These are phyloP conservation scores for Metschnikowia santaceciliae DNA, from an alignment of 805 yeast genomes.

Conservation along the genomic window DNA sequence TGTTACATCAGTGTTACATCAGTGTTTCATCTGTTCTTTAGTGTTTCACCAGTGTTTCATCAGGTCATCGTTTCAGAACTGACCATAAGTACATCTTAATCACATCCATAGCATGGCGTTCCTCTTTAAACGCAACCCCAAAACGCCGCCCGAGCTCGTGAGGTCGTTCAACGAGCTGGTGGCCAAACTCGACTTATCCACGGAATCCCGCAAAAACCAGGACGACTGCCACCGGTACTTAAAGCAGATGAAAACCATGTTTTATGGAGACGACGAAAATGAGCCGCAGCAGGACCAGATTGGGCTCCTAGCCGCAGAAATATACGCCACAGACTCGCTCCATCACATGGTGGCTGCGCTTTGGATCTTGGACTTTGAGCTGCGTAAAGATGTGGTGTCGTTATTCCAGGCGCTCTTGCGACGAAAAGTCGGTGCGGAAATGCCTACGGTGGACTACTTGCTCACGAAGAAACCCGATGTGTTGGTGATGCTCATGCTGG, in stretches of 20 bases:
- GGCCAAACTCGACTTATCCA: slow-evolving; percentile 49
- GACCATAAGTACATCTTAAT: too few relatives aligned
- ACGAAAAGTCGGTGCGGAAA: slow-evolving; percentile 68
- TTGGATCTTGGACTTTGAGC: slow-evolving; percentile 76
- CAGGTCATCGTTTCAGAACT: neutral
- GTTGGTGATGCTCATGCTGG: slow-evolving; percentile 55
- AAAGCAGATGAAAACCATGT: slow-evolving; percentile 57
- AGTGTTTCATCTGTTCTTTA: too few relatives aligned
- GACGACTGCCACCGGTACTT: slow-evolving; percentile 72
- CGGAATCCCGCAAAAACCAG: slow-evolving; percentile 48
- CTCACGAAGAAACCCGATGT: slow-evolving; percentile 58
- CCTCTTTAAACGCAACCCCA: slow-evolving; percentile 84
- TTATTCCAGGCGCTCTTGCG: slow-evolving; percentile 74
- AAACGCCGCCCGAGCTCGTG: slow-evolving; percentile 82
- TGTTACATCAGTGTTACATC: too few relatives aligned
- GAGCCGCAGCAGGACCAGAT: slow-evolving; percentile 70
- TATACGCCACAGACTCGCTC: slow-evolving; percentile 67
- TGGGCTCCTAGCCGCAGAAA: slow-evolving; percentile 73
- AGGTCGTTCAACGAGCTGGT: slow-evolving; percentile 72
- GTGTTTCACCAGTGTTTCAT: too few relatives aligned
- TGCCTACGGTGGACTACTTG: slow-evolving; percentile 86
- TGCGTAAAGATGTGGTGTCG: slow-evolving; percentile 75
- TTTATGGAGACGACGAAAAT: slow-evolving; percentile 66
- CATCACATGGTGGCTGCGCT: slow-evolving; percentile 57
- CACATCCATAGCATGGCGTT: slow-evolving; percentile 51